A percentile compares a stretch with the other conserved stretches of the same genome.
phyloP scores from a whole-genome alignment of 2,329 filamentous ascomycete species.

The Dactylellina leptospora region DNA sequence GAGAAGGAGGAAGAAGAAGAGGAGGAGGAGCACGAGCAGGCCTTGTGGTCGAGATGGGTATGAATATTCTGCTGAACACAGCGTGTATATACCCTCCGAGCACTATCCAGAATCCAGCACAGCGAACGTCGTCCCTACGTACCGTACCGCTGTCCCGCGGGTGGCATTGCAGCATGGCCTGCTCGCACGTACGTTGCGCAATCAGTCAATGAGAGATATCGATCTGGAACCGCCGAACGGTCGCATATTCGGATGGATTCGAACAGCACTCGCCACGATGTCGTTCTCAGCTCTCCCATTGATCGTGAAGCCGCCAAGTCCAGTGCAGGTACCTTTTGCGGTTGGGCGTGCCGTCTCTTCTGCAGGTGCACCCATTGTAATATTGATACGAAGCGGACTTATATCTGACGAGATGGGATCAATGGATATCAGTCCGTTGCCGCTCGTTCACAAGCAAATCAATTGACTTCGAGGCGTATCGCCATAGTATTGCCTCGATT shows the following conservation, averaged over 20 bases:
- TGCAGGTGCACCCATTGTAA: not conserved
- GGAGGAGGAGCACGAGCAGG: not conserved
- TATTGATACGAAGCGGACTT: not conserved
- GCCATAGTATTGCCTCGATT: not conserved
- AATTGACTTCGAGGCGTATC: not conserved
- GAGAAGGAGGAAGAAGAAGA: not conserved
- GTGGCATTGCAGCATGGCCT: slow-evolving; percentile 42
- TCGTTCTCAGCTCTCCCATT: not conserved
- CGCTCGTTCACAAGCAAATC: no score
- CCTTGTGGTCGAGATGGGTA: slow-evolving; percentile 1
- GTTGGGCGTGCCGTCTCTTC: not conserved
- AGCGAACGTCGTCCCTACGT: not conserved
- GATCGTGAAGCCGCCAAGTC: not conserved
- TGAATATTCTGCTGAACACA: not conserved
- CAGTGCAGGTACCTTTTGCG: not conserved
- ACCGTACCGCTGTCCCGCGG: slow-evolving; percentile 22
- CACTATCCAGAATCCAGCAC: slow-evolving; percentile 8
- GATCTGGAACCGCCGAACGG: slow-evolving; percentile 31
- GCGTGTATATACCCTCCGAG: not conserved
- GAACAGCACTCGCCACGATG: slow-evolving; percentile 30
- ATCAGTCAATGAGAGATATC: slow-evolving; percentile 10
- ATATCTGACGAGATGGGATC: not conserved
- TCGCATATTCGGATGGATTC: slow-evolving; percentile 33
- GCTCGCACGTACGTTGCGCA: slow-evolving; percentile 31
- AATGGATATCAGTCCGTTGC: no score